Conservation (phyloP, 306 rosid species). For the Citrullus mucosospermus region DNA sequence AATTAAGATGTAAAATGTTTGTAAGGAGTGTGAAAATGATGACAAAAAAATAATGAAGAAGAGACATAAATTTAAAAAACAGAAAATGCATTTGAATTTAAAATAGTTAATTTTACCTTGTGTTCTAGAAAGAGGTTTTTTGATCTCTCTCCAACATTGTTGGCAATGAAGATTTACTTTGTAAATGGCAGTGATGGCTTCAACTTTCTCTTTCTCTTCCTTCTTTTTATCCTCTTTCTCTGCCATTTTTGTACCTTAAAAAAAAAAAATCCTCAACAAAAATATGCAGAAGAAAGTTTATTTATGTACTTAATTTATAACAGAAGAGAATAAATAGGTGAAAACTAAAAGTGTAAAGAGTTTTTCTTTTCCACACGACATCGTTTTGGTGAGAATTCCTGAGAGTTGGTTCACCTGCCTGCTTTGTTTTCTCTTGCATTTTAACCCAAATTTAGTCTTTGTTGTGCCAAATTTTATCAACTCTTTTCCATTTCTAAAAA, state of each 20-base stretch:
- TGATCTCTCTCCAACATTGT: slow-evolving; percentile 63
- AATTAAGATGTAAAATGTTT: no score
- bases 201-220: slow-evolving; percentile 14
- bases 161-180: slow-evolving; percentile 56
- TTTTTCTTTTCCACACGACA: neutral
- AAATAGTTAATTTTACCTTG: slow-evolving; percentile 29
- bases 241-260: slow-evolving; percentile 16
- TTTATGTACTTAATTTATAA: neutral
- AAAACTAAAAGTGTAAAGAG: no score
- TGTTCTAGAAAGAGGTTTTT: slow-evolving; percentile 47
- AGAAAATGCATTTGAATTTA: neutral
- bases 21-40: no score
- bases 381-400: slow-evolving; percentile 7
- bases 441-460: neutral
- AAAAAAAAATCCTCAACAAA: neutral
- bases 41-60: neutral
- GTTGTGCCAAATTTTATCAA: neutral
- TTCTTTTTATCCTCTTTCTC: slow-evolving; percentile 18
- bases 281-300: neutral
- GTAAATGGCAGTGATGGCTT: slow-evolving; percentile 64
- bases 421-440: neutral
- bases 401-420: neutral
- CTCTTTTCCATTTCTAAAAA: neutral
- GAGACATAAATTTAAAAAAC: no score
- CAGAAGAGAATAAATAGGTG: neutral